Conservation (phyloP, 148 eudicot genomes). For the Nepenthes gracilis region DNA sequence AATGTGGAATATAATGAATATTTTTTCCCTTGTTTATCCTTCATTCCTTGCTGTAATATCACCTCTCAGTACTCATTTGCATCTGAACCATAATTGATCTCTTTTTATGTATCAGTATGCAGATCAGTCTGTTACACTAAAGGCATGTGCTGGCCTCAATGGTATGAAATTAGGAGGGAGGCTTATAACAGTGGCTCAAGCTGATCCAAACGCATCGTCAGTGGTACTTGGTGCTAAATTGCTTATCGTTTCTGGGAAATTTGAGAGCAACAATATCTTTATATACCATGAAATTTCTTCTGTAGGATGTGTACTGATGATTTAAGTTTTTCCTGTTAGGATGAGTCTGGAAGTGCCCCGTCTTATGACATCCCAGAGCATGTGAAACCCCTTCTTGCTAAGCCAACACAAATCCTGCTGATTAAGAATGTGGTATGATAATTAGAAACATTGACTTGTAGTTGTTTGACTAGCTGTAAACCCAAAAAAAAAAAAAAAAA, state of each 20-base stretch:
- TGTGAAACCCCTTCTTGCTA: conserved; percentile 67
- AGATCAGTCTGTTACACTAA: conserved; percentile 60
- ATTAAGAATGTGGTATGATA: conserved; percentile 62
- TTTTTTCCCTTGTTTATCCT: no score
- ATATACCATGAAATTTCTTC: background rate
- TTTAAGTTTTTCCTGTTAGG: conserved; percentile 27
- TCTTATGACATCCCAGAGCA: conserved; percentile 80
- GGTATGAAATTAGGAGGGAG: conserved; percentile 77
- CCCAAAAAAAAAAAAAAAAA: no score
- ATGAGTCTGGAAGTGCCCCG: conserved; percentile 26
- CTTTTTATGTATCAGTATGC: conserved; percentile 43
- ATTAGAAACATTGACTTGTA: background rate
- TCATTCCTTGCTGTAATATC: no score
- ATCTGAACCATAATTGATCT: background rate
- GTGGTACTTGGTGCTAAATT: conserved; percentile 23
- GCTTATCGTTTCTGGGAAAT: background rate
- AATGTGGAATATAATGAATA: no score
- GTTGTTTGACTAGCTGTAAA: no score
- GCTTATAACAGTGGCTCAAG: conserved; percentile 69
- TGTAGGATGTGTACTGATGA: background rate
- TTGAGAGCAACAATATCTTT: background rate
- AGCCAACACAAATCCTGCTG: conserved; percentile 70
- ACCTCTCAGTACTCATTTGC: no score
- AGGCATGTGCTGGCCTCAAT: conserved; percentile 86
- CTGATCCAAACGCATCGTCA: conserved; percentile 39